These are phyloP conservation scores for Avicennia marina DNA, from an alignment of 257 asterid genomes.

Conservation along the genomic window DNA sequence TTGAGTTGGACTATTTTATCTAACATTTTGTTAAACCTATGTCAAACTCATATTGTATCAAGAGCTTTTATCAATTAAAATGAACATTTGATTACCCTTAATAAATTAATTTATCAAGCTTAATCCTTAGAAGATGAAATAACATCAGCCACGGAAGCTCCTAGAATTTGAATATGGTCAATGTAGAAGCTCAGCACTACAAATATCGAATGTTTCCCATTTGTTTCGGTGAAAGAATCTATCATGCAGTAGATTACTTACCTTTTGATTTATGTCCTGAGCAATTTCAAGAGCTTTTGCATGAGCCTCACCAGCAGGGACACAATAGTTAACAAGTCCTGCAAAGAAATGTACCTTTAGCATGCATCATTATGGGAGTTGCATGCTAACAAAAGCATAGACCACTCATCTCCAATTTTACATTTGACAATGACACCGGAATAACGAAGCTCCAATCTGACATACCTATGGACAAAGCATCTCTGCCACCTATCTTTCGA, in stretches of 20 bases:
- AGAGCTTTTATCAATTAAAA: no score
- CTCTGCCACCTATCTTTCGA: slow-evolving; percentile 35
- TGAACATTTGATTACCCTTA: no score
- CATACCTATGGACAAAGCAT: slow-evolving; percentile 49
- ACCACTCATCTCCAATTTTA: slow-evolving; percentile 6
- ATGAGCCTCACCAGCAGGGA: slow-evolving; percentile 73
- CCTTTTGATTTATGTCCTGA: slow-evolving; percentile 73
- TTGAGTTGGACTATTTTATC: no score
- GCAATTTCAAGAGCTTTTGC: slow-evolving; percentile 84
- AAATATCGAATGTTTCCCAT: no score
- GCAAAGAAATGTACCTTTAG: slow-evolving; percentile 21
- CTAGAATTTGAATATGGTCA: no score
- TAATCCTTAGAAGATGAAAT: no score
- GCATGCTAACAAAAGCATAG: slow-evolving; percentile 1
- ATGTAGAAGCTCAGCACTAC: no score
- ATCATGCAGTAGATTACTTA: slow-evolving; percentile 10
- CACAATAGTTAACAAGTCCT: slow-evolving; percentile 92
- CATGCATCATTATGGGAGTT: neutral
- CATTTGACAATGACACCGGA: slow-evolving; percentile 10
- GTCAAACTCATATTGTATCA: no score
- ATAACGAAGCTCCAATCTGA: neutral
- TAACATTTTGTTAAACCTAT: no score
- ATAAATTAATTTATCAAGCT: no score
- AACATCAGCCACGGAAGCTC: no score
- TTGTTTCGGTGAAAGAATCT: neutral